phyloP scores from a whole-genome alignment of 2,329 filamentous ascomycete species.

The Clonostachys rhizophaga region DNA sequence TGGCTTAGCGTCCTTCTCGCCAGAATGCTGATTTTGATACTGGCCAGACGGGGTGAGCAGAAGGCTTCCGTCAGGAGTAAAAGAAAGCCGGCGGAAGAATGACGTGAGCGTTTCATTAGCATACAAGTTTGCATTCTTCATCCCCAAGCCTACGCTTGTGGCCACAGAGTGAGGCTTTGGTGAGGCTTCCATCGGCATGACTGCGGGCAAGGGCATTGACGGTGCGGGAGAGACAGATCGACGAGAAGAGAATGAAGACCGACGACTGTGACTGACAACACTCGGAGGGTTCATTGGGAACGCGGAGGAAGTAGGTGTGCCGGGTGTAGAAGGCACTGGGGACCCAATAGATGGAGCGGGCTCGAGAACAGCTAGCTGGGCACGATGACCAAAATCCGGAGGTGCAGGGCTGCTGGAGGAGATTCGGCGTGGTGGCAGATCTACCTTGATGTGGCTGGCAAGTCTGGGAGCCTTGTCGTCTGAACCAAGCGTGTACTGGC shows the following conservation, averaged over 20 bases:
- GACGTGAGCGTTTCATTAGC: constrained; percentile 96
- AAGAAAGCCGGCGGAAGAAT: constrained; percentile 90
- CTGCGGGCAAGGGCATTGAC: constrained; percentile 87
- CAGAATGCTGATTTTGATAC: constrained; percentile 75
- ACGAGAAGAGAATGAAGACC: constrained; percentile 88
- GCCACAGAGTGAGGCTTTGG: constrained; percentile 67
- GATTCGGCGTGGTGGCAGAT: constrained; percentile 85
- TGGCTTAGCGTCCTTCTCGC: constrained; percentile 63
- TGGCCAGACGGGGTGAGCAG: constrained; percentile 93
- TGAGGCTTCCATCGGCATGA: constrained; percentile 89
- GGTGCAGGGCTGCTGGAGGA: constrained; percentile 91
- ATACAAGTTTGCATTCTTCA: constrained; percentile 86
- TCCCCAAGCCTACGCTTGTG: constrained; percentile 50
- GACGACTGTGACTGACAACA: constrained; percentile 82
- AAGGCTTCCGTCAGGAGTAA: constrained; percentile 91
- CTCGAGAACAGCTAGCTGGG: constrained; percentile 53
- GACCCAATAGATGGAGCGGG: constrained; percentile 63
- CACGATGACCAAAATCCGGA: constrained; percentile 68
- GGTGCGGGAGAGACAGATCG: constrained; percentile 91
- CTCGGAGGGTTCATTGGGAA: constrained; percentile 94
- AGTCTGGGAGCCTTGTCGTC: constrained; percentile 72
- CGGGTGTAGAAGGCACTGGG: constrained; percentile 84
- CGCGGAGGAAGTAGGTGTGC: constrained; percentile 84
- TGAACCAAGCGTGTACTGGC: constrained; percentile 75
- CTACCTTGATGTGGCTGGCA: constrained; percentile 74